Evolutionary conservation across 768 basidiomycete species (phyloP), one percentile per base, ranked within the genome.

Genomic region (Strobilomyces confusus): DNA sequence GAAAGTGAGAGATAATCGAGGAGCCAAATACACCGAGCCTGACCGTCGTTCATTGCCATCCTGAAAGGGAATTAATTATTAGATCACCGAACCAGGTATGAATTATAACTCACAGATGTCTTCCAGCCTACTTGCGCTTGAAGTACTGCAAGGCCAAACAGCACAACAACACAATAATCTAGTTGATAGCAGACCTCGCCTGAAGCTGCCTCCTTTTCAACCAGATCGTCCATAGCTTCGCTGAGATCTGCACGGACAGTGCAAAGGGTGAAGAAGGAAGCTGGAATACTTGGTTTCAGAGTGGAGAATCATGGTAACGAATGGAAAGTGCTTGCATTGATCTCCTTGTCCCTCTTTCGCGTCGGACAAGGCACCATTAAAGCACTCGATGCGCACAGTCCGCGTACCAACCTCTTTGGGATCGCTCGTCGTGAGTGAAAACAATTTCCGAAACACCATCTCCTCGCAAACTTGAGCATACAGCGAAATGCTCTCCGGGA

Each of bases 311-410:
- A 42, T n/a, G 23, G 23, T 1, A 42, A 42, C 14, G 23, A 25
- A 17, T 14, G 13, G 12, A 25, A 25, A 23, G 13, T 1, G 17
- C 41, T 25, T 42, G 41, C 41, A 26, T 51, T 32, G 15, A 36
- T 59, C 58, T 49, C 44, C 32, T 42, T 59, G 52, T 19, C 54
- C 37, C 52, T 57, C 49, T 49, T 46, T 40, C 7, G 56, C 56
- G 29, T 54, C 15, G 19, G 56, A 41, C 25, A 51, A 20, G 15
- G 11, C 23, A 14, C 58, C 57, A 15, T 42, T 36, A 37, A 58
- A 59, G 19, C 41, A 49, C 20, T 38, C 34, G 13, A 59, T 20
- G 11, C 43, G 42, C 19, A 58, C 30, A 9, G 13, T 37, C 32
- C 58, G 58, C 3, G 34, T 20, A 3, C 45, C 52, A 17, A 59